Conservation (phyloP, 2,329 filamentous ascomycete species). For the Trichoderma gracile region DNA sequence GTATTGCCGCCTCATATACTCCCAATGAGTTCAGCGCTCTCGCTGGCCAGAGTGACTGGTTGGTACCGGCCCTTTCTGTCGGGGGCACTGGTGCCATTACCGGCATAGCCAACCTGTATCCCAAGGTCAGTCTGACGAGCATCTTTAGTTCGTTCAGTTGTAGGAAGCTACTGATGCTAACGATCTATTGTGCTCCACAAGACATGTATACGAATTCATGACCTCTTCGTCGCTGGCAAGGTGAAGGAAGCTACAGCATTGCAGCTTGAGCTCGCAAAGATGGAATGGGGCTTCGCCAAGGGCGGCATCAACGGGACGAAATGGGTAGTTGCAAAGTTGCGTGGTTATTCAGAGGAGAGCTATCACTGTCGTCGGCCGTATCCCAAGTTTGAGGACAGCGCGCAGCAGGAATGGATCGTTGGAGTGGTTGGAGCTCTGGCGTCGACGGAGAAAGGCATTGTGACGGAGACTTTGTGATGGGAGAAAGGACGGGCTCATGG, state of each 20-base stretch:
- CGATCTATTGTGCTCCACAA: conserved; percentile 15
- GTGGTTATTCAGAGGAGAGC: conserved; percentile 53
- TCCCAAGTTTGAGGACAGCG: conserved; percentile 46
- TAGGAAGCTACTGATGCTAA: background rate
- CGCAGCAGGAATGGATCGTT: conserved; percentile 34
- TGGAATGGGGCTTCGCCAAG: conserved; percentile 59
- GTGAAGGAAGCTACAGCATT: conserved; percentile 49
- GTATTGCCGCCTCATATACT: conserved; percentile 54
- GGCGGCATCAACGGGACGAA: conserved; percentile 63
- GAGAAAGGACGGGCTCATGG: no score
- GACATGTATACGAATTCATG: conserved; percentile 52
- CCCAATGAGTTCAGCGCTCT: conserved; percentile 61
- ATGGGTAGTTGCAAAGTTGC: conserved; percentile 57
- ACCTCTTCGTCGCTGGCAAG: conserved; percentile 51
- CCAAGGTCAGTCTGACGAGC: conserved; percentile 43
- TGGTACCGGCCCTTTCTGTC: conserved; percentile 60
- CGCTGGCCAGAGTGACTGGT: conserved; percentile 73
- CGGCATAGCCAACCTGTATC: conserved; percentile 64
- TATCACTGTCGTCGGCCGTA: conserved; percentile 57
- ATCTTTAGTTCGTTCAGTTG: no score
- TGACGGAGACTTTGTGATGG: background rate
- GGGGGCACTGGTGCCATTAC: conserved; percentile 63
- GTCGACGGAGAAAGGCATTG: conserved; percentile 30
- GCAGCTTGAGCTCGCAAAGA: conserved; percentile 53
- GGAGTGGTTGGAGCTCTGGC: conserved; percentile 31